Conservation (phyloP, 2,329 filamentous ascomycete genomes). For the Pestalotiopsis sp. region DNA sequence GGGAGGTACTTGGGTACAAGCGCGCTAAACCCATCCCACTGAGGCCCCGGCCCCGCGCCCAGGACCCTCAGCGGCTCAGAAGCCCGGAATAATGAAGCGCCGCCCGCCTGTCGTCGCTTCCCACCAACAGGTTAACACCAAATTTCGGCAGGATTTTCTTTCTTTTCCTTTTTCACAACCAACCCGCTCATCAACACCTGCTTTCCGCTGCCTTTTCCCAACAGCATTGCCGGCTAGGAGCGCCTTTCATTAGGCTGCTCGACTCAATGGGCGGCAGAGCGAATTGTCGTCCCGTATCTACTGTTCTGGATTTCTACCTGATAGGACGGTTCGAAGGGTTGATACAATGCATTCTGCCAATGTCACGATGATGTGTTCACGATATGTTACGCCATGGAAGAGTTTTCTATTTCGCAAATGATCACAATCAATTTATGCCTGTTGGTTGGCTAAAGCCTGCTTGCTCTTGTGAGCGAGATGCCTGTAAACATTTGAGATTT, state of each 20-base stretch:
- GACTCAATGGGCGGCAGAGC: conserved; percentile 34
- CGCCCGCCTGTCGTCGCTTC: not conserved
- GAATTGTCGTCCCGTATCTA: conserved; percentile 76
- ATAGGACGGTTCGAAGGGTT: conserved; percentile 84
- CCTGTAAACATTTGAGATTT: not conserved
- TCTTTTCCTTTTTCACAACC: conserved; percentile 22
- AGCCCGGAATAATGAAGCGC: not conserved
- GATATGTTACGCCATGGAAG: not conserved
- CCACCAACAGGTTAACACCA: not conserved
- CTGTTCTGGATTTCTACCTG: conserved; percentile 79
- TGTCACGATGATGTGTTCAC: not conserved
- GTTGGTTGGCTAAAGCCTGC: too few relatives aligned
- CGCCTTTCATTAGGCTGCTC: conserved; percentile 34
- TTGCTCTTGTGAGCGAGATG: too few relatives aligned
- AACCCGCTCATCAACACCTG: conserved; percentile 31
- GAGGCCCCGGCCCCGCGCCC: not conserved
- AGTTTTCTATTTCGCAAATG: too few relatives aligned
- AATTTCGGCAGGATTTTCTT: not conserved
- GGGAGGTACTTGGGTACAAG: not conserved
- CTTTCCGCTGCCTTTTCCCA: conserved; percentile 27
- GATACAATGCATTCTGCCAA: conserved; percentile 55
- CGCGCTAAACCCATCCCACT: not conserved
- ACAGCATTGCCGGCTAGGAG: conserved; percentile 35
- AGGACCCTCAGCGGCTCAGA: not conserved
- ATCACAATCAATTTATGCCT: too few relatives aligned